phyloP scores from a whole-genome alignment of 768 basidiomycete species.

The Piloderma croceum region DNA sequence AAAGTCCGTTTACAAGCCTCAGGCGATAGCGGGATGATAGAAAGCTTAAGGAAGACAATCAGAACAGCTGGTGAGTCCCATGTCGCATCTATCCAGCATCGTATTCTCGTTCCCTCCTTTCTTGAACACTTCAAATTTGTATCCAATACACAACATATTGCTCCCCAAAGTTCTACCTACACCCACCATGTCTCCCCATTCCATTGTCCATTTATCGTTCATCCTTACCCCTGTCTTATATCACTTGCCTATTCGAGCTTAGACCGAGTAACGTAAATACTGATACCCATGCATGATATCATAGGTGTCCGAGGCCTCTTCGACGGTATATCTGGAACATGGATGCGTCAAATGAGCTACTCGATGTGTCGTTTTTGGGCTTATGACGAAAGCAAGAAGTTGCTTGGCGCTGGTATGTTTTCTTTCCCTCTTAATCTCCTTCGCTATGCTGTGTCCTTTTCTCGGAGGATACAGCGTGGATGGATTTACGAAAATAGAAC shows the following conservation, averaged over 20 bases:
- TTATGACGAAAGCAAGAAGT: slow-evolving; percentile 86
- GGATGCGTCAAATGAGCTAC: slow-evolving; percentile 91
- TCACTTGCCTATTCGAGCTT: too few relatives aligned
- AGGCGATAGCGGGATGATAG: slow-evolving; percentile 87
- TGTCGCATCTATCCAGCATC: slow-evolving; percentile 22
- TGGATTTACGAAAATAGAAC: too few relatives aligned
- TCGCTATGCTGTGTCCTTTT: too few relatives aligned
- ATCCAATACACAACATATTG: background rate
- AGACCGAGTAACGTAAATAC: too few relatives aligned
- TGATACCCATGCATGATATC: slow-evolving; percentile 1
- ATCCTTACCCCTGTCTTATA: too few relatives aligned
- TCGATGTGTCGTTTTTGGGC: slow-evolving; percentile 91
- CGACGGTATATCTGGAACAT: slow-evolving; percentile 84
- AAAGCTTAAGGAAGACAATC: slow-evolving; percentile 77
- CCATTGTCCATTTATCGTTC: too few relatives aligned
- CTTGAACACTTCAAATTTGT: slow-evolving; percentile 22
- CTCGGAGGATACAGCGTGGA: too few relatives aligned
- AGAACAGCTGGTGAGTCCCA: slow-evolving; percentile 57
- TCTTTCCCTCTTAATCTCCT: background rate
- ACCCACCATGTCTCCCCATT: background rate
- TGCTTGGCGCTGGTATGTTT: slow-evolving; percentile 54
- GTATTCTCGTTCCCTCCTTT: slow-evolving; percentile 37
- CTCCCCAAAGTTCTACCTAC: background rate
- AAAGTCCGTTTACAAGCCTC: slow-evolving; percentile 90
- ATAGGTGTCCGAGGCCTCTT: slow-evolving; percentile 64